Evolutionary conservation across 2,329 filamentous ascomycete genomes (phyloP).

Genomic region (Macrophomina pseudophaseolina): DNA sequence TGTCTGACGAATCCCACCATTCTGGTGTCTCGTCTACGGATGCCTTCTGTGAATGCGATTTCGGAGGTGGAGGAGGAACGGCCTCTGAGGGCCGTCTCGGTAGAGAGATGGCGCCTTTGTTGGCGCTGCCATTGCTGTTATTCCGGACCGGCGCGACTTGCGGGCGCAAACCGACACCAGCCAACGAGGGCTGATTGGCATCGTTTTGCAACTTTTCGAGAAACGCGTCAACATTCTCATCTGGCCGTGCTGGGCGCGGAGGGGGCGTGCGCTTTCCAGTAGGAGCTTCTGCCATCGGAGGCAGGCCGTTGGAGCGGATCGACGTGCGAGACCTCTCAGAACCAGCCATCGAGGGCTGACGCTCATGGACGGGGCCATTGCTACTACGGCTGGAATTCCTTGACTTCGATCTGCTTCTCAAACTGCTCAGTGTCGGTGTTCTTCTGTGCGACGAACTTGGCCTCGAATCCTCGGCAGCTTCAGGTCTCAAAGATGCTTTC

Average conservation of each 20-base stretch:
- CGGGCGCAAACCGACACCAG: background rate
- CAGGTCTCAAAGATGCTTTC: constrained; percentile 11
- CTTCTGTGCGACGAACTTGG: constrained; percentile 35
- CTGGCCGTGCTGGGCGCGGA: constrained; percentile 31
- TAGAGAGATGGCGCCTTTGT: constrained; percentile 23
- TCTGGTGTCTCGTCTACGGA: constrained; percentile 4
- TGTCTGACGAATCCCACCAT: constrained; percentile 13
- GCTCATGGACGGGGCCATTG: constrained; percentile 25
- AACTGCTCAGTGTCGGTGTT: constrained; percentile 39
- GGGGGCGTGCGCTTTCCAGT: constrained; percentile 32
- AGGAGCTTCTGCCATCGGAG: constrained; percentile 17
- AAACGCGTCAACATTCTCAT: constrained; percentile 40
- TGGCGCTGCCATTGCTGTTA: constrained; percentile 2
- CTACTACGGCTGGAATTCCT: constrained; percentile 32
- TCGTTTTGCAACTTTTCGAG: constrained; percentile 44
- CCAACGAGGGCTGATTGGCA: constrained; percentile 29
- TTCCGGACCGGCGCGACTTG: constrained; percentile 3
- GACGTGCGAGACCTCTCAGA: constrained; percentile 41
- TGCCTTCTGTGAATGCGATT: background rate
- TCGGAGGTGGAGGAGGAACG: constrained; percentile 12
- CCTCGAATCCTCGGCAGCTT: constrained; percentile 4
- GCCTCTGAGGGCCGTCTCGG: constrained; percentile 36
- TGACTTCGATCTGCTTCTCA: constrained; percentile 18
- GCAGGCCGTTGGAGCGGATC: constrained; percentile 36
- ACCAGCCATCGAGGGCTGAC: constrained; percentile 35